Base-by-base conservation (phyloP, 1,139 yeast species). In the Arxiozyma slooffiae region DNA sequence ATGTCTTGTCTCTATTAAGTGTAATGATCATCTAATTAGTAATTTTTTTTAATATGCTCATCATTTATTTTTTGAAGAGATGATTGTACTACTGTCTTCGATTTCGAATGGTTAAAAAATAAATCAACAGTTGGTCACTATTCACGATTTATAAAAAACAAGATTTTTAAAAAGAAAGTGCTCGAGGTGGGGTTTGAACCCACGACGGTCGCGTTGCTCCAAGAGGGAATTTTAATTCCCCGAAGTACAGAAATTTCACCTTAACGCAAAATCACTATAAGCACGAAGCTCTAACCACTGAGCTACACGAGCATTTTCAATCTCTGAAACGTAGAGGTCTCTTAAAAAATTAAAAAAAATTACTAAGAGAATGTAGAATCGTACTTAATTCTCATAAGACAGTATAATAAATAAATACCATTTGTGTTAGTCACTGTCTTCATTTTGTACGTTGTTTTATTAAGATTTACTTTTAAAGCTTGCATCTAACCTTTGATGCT, bases 251-350 rank as follows among this genome's bases (percentile, higher is more conserved):
- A 57, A 62, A 54, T 51, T 61, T 56, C 53, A 54, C 61, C 57
- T 53, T 48, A 36, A 54, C 56, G 7, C 14, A 62, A 60, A 60
- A 67, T 67, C 65, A 67, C 73, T 71, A 71, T 71, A 71, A 71
- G 75, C 75, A 71, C 75, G 75, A 71, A 70, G 75, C 75, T 71
- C 75, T 71, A 70, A 71, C 75, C 75, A 70, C 75, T 71, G 75
- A 71, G 75, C 75, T 71, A 71, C 75, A 70, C 72, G 75, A 71
- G 74, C 75, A 60, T 63, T 60, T 61, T 61, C 64, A 53, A 34
- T 40, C 18, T 23, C 38, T 14, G 3, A 26, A 26, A 8, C 9
- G n/a, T n/a, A n/a, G n/a, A n/a, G n/a, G n/a, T n/a, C n/a, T n/a
- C n/a, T n/a, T n/a, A n/a, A n/a, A n/a, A n/a, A n/a, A n/a, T n/a